Percentiles rank a stretch among this genome's conserved stretches.
These are phyloP conservation scores for Rhodotorula glutinis DNA, from an alignment of 1,284 basidiomycete genomes.

Conservation along the genomic window DNA sequence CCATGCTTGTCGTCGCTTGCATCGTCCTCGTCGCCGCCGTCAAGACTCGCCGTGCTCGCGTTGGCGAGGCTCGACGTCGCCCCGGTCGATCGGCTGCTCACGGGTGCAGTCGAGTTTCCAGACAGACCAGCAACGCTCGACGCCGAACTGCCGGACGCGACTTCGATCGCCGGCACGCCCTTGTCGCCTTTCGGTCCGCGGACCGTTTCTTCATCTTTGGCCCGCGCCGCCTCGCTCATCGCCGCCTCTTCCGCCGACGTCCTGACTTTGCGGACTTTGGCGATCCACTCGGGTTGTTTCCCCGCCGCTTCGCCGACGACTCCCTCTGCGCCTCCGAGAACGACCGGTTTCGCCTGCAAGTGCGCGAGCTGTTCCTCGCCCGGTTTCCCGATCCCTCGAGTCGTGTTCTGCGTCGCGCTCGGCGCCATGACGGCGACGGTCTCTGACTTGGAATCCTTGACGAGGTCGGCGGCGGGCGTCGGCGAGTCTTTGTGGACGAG, in stretches of 20 bases:
- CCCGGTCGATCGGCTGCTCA: too few species aligned
- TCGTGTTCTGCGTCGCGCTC: neutral
- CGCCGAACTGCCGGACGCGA: neutral
- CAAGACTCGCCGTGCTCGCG: neutral
- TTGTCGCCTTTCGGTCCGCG: neutral
- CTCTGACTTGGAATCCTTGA: slow-evolving; percentile 8
- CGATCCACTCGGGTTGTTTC: slow-evolving; percentile 26
- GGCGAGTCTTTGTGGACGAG: slow-evolving; percentile 5
- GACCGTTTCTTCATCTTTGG: neutral
- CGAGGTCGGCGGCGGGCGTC: neutral
- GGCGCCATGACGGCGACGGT: slow-evolving; percentile 14
- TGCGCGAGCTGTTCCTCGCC: slow-evolving; percentile 15
- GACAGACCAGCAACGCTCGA: neutral
- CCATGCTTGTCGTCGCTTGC: slow-evolving; percentile 16
- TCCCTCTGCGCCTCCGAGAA: slow-evolving; percentile 14
- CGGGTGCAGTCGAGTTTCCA: neutral
- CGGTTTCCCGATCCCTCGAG: neutral
- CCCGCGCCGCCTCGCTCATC: neutral
- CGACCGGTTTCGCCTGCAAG: neutral
- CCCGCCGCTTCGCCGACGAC: slow-evolving; percentile 29
- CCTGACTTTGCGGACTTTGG: slow-evolving; percentile 1
- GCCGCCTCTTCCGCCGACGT: neutral
- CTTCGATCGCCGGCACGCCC: neutral
- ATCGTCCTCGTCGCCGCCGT: neutral
- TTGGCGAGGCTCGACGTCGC: too few species aligned